Base-by-base conservation (phyloP, 192 early-diverging fungal species). In the Coemansia erecta region DNA sequence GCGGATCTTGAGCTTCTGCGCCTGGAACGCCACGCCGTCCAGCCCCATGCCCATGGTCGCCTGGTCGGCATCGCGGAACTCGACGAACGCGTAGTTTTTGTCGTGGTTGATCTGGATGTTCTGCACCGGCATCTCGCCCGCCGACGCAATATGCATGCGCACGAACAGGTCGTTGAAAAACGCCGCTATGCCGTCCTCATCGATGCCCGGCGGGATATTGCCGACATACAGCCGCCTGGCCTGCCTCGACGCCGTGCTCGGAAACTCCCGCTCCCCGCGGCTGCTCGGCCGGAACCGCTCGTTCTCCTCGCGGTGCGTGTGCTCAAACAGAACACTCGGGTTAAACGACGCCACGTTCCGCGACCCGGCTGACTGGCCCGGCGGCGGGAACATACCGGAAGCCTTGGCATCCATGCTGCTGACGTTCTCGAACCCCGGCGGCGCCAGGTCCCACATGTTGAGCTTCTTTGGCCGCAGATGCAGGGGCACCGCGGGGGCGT, bases 11-110 rank as follows among this genome's bases (percentile, higher is more conserved):
- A 99, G 72, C 56, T 85, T 83, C 58, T 92, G 85, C 17, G 84
- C 84, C 63, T 90, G 83, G 68, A 91, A 98, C 37, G 84, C 81
- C 56, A 95, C 86, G 21, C 94, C 94, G 68, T 99, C 97, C 67
- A 99, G 85, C 18, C 92, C 85, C 87, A 99, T 89, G 10, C 90
- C 95, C 22, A 83, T 83, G 7, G 92, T 93, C 1, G 94, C 93
- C 81, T 95, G 90, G 50, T 95, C 92, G 5, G 89, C 83, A 12
- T 89, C 81, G 43, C 89, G 83, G 70, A 99, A 94, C 90, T 99
- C 95, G 17, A 95, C 85, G 85, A 98, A 97, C 14, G 94, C 94
- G 81, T 94, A 98, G 63, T 90, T 90, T 71, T 94, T 94, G n/a
- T 98, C 95, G 39, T 85, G 82, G 68, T 95, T 94, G 45, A 97